These are phyloP conservation scores for Syncephalastrum contaminatum DNA, from an alignment of 371 early-diverging fungal species.

Conservation along the genomic window DNA sequence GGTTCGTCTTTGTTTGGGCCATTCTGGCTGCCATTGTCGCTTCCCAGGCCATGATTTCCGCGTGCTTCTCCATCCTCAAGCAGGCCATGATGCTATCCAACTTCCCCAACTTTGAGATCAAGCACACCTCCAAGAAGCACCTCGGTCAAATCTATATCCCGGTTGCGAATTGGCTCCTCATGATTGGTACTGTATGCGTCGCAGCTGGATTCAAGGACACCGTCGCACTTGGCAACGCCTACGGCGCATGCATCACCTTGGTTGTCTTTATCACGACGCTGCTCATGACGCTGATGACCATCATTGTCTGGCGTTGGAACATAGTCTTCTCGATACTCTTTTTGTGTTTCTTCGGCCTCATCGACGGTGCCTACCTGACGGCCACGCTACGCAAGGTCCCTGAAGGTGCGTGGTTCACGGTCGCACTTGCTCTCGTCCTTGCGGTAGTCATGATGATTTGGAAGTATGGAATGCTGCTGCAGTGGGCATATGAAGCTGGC, in stretches of 20 bases:
- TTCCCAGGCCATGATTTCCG: conserved; percentile 59
- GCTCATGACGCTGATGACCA: conserved; percentile 20
- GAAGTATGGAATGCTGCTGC: conserved; percentile 24
- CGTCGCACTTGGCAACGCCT: conserved; percentile 29
- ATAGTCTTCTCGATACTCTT: conserved; percentile 20
- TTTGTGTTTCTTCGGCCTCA: conserved; percentile 24
- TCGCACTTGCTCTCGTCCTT: conserved; percentile 18
- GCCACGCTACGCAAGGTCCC: conserved; percentile 29
- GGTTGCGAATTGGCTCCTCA: conserved; percentile 41
- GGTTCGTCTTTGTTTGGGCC: conserved; percentile 43
- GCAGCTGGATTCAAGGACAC: conserved; percentile 41
- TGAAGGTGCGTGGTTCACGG: conserved; percentile 39
- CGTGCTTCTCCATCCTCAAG: conserved; percentile 53
- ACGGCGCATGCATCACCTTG: conserved; percentile 28
- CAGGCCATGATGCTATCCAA: conserved; percentile 55
- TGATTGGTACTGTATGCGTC: conserved; percentile 42
- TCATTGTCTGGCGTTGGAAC: conserved; percentile 32
- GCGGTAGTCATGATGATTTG: conserved; percentile 28
- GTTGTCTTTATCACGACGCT: conserved; percentile 33
- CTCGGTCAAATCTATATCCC: conserved; percentile 59
- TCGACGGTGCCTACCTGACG: conserved; percentile 31
- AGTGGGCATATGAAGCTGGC: conserved; percentile 18
- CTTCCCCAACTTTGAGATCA: conserved; percentile 50
- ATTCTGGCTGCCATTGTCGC: conserved; percentile 57
- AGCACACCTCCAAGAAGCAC: conserved; percentile 39